Percentiles rank a stretch among this genome's conserved stretches.
Evolutionary conservation across 345 rosid species (phyloP).

Genomic region (Balakata baccata): DNA sequence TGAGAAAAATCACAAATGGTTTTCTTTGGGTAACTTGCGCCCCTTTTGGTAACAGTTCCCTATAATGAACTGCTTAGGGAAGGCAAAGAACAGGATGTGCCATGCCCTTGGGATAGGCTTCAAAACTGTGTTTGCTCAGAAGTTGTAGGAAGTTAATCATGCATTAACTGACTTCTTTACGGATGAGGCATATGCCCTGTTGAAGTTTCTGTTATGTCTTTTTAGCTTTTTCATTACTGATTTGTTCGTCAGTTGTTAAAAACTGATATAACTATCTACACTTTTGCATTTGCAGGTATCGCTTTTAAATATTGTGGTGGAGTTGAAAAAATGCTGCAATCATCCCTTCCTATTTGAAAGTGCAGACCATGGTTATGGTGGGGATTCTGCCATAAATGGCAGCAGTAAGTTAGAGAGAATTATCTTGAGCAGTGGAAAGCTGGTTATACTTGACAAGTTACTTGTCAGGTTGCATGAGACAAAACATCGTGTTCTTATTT

Average conservation of each 20-base stretch:
- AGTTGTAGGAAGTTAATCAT: neutral
- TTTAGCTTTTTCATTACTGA: neutral
- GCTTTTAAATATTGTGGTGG: constrained; percentile 95
- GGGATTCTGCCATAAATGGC: constrained; percentile 56
- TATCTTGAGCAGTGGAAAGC: constrained; percentile 93
- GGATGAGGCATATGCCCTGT: neutral
- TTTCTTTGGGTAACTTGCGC: neutral
- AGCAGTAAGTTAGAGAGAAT: constrained; percentile 85
- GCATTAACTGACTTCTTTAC: neutral
- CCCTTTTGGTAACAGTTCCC: neutral
- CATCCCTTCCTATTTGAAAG: constrained; percentile 99
- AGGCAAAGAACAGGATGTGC: neutral
- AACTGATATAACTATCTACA: neutral
- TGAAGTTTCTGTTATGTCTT: no score
- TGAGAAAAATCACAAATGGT: neutral
- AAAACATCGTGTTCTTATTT: constrained; percentile 94
- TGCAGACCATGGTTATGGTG: constrained; percentile 99
- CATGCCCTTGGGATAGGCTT: neutral
- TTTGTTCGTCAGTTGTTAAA: neutral
- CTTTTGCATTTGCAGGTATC: constrained; percentile 59
- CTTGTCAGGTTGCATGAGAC: constrained; percentile 92
- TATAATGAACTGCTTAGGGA: neutral
- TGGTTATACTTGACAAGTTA: constrained; percentile 95
- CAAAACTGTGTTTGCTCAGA: neutral
- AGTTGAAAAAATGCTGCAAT: constrained; percentile 98